Evolutionary conservation across 2,329 filamentous ascomycete species (phyloP).

Genomic region (Dothideomycetidae sp.): DNA sequence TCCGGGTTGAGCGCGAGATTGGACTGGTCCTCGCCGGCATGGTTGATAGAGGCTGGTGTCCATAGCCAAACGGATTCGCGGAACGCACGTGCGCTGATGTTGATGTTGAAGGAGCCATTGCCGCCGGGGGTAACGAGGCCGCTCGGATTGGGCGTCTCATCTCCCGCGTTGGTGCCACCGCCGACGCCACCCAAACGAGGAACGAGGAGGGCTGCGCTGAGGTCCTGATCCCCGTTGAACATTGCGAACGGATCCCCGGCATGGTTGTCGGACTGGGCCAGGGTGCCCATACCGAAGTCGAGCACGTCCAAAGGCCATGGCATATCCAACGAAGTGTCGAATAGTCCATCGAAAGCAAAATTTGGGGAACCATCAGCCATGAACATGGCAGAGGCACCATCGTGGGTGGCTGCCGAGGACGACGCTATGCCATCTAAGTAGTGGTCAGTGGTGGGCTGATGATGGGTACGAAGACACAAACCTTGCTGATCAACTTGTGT

Average conservation of each 20-base stretch:
- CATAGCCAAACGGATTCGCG: not conserved
- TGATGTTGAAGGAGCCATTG: constrained; percentile 28
- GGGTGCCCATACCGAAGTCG: constrained; percentile 31
- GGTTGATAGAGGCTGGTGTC: not conserved
- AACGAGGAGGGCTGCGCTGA: constrained; percentile 29
- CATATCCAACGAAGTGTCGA: constrained; percentile 26
- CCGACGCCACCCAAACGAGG: too few relatives aligned
- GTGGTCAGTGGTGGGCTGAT: too few relatives aligned
- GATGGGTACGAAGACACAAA: too few relatives aligned
- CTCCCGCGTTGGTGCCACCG: constrained; percentile 22
- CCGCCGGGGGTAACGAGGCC: constrained; percentile 26
- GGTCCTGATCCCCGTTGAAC: constrained; percentile 31
- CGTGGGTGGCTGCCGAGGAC: too few relatives aligned
- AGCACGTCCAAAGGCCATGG: constrained; percentile 27
- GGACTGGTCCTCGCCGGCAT: not conserved
- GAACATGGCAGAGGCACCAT: too few relatives aligned
- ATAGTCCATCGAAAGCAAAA: too few relatives aligned
- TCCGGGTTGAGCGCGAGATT: not conserved
- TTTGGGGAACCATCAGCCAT: too few relatives aligned
- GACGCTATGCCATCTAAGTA: too few relatives aligned
- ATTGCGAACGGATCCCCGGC: constrained; percentile 26
- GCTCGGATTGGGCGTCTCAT: constrained; percentile 21
- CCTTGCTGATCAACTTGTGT: too few relatives aligned
- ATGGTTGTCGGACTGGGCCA: constrained; percentile 30
- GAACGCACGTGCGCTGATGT: not conserved